phyloP scores from a whole-genome alignment of 1,284 basidiomycete genomes.

The Hymenochaete sp. region DNA sequence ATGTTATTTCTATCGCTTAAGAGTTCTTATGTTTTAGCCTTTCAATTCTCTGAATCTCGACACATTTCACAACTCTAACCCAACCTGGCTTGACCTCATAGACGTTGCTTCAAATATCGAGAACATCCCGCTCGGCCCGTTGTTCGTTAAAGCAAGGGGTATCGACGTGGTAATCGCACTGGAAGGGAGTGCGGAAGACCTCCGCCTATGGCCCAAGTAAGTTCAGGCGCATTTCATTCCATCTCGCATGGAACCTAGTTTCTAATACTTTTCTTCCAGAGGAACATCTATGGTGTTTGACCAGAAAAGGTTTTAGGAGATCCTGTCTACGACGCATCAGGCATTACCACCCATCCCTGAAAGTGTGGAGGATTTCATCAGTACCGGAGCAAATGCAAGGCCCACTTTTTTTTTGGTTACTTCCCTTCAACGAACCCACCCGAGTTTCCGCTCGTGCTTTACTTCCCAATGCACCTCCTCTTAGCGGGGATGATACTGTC shows the following conservation, averaged over 20 bases:
- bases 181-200: constrained; percentile 57
- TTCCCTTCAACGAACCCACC: constrained; percentile 40
- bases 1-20: no score
- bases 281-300: constrained; percentile 40
- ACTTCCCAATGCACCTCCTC: constrained; percentile 58
- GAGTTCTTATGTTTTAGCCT: no score
- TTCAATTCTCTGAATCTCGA: constrained; percentile 40
- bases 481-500: constrained; percentile 46
- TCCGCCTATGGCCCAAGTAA: constrained; percentile 59
- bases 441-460: constrained; percentile 50
- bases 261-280: constrained; percentile 28
- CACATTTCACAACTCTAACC: constrained; percentile 37
- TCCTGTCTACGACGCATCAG: constrained; percentile 48
- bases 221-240: constrained; percentile 20
- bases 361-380: constrained; percentile 44
- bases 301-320: constrained; percentile 33
- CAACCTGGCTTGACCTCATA: constrained; percentile 46
- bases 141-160: constrained; percentile 53
- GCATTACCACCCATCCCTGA: constrained; percentile 55
- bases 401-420: constrained; percentile 80
- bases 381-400: constrained; percentile 55
- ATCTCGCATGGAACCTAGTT: neutral
- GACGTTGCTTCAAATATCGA: constrained; percentile 55
- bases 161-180: constrained; percentile 65
- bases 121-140: constrained; percentile 55